phyloP scores from a whole-genome alignment of 805 yeast species.

The Sungouiozyma ichnusensis region DNA sequence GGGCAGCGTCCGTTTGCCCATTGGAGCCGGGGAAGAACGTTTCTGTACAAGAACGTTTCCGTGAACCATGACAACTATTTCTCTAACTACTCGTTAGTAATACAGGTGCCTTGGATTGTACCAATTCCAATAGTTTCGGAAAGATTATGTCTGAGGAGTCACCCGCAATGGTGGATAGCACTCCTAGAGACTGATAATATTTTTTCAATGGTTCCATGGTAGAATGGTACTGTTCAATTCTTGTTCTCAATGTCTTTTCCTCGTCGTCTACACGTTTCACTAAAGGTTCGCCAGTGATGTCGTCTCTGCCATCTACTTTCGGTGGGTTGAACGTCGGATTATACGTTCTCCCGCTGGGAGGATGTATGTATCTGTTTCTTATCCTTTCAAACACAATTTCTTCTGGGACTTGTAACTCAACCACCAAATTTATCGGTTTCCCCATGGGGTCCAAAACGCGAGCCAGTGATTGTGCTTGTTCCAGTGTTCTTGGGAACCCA shows the following conservation, averaged over 20 bases:
- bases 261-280: slow-evolving; percentile 76
- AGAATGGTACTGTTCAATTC: slow-evolving; percentile 53
- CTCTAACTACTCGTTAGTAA: too few species aligned
- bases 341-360: slow-evolving; percentile 77
- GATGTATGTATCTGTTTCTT: slow-evolving; percentile 76
- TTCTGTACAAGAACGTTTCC: too few species aligned
- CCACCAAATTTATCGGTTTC: slow-evolving; percentile 58
- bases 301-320: slow-evolving; percentile 68
- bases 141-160: slow-evolving; percentile 75
- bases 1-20: too few species aligned
- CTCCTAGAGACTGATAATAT: slow-evolving; percentile 41
- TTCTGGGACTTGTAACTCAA: slow-evolving; percentile 80
- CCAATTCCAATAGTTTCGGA: slow-evolving; percentile 43
- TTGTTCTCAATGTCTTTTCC: slow-evolving; percentile 54
- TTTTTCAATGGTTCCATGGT: slow-evolving; percentile 55
- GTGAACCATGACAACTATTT: too few species aligned
- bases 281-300: slow-evolving; percentile 80
- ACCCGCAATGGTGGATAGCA: slow-evolving; percentile 54
- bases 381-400: slow-evolving; percentile 72
- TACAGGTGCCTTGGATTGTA: too few species aligned
- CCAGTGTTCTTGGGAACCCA: slow-evolving; percentile 80
- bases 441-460: slow-evolving; percentile 29
- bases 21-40: too few species aligned
- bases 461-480: slow-evolving; percentile 59
- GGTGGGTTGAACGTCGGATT: slow-evolving; percentile 87